Conservation (phyloP, 768 basidiomycete genomes). For the Hysterangium stoloniferum region DNA sequence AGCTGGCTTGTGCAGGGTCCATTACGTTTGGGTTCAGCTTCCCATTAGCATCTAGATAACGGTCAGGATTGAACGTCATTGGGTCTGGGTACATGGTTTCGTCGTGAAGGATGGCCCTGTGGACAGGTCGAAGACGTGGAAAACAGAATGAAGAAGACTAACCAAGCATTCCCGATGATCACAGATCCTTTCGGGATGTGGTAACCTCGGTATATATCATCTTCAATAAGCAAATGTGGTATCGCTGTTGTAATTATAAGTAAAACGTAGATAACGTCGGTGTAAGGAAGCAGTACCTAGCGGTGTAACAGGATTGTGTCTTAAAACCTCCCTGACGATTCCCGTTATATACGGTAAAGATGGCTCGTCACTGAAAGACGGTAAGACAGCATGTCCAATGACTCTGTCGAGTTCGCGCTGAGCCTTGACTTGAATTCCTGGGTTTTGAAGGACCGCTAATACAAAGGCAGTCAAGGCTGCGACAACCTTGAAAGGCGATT, state of each 20-base stretch:
- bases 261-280: too few relatives aligned
- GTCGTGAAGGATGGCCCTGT: conserved; percentile 30
- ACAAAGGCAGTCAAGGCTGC: too few relatives aligned
- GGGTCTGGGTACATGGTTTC: conserved; percentile 32
- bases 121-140: too few relatives aligned
- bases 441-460: background rate
- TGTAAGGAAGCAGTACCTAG: too few relatives aligned
- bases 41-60: background rate
- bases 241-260: too few relatives aligned
- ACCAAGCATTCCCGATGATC: conserved; percentile 22
- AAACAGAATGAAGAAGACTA: background rate
- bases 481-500: too few relatives aligned
- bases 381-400: background rate
- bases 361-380: background rate
- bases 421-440: background rate
- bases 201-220: conserved; percentile 25
- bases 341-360: conserved; percentile 12
- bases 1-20: background rate
- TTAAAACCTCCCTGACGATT: conserved; percentile 7
- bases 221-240: conserved; percentile 24
- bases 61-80: conserved; percentile 11
- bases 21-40: background rate
- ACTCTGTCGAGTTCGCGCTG: background rate
- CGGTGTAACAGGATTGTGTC: conserved; percentile 2
- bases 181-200: conserved; percentile 24